Conservation (phyloP, 2,329 filamentous ascomycete genomes). For the Macrophomina pseudophaseolina region DNA sequence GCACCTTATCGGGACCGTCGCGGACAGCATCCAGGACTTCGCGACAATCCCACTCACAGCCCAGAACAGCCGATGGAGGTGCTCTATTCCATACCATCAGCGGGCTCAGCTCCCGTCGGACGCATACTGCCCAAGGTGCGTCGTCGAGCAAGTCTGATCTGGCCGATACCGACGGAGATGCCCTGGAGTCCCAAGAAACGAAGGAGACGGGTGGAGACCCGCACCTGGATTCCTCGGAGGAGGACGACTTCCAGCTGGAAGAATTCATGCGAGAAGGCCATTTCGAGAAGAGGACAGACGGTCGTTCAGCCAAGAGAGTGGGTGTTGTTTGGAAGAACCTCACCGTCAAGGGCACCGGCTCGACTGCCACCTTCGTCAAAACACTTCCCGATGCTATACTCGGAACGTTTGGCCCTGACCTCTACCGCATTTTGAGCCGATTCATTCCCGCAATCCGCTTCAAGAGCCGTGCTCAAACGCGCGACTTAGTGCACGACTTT, state of each 20-base stretch:
- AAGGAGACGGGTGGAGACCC: conserved; percentile 37
- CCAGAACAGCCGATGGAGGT: not conserved
- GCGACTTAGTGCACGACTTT: conserved; percentile 69
- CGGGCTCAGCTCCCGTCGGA: conserved; percentile 26
- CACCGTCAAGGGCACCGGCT: conserved; percentile 73
- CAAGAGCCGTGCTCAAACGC: conserved; percentile 54
- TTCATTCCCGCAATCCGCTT: conserved; percentile 60
- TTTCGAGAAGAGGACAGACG: conserved; percentile 73
- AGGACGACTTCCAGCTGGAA: conserved; percentile 70
- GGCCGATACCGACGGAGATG: conserved; percentile 31
- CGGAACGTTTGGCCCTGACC: conserved; percentile 80
- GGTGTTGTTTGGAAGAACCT: conserved; percentile 79
- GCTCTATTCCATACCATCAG: conserved; percentile 30
- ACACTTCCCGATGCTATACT: conserved; percentile 76
- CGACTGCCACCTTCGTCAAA: conserved; percentile 70
- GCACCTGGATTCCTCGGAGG: conserved; percentile 45
- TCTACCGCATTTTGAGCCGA: conserved; percentile 67
- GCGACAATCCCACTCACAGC: not conserved
- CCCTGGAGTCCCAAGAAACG: conserved; percentile 33
- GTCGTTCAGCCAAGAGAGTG: conserved; percentile 74
- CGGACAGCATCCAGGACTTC: not conserved
- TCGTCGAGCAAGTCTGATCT: conserved; percentile 13
- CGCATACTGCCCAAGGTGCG: not conserved
- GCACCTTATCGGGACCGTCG: conserved; percentile 61
- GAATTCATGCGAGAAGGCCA: conserved; percentile 76